Base-by-base conservation (phyloP, 2,329 filamentous ascomycete genomes). In the Fusarium incarnatum region DNA sequence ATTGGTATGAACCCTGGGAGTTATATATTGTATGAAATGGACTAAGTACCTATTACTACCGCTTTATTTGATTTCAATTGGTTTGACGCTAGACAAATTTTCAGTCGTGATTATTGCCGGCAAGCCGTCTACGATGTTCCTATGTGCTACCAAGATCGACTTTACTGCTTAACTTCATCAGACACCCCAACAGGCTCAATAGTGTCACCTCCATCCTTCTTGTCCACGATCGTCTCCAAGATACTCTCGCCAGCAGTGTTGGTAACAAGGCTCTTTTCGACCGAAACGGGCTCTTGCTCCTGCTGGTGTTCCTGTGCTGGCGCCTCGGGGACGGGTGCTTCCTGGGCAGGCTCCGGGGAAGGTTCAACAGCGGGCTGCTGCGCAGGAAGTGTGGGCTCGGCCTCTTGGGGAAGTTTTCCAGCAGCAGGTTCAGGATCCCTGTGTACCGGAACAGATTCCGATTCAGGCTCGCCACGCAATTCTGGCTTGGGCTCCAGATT, bases 221-320 rank as follows among this genome's bases (percentile, higher is more conserved):
- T 78, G 55, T 79, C 72, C 15, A 84, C 66, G 25, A 76, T 76
- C 5, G 81, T 79, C 61, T 81, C 78, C 12, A 83, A 68, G n/a
- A 85, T 76, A 32, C 79, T 79, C 73, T 84, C 83, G 4, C 83
- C 83, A 9, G 82, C 83, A 53, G 76, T 81, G 66, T 84, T 83
- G 13, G 79, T 75, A 25, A 76, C 81, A 20, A 83, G 74, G 1
- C 81, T 80, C 74, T 83, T 80, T 42, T 79, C 73, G 22, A 73
- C 58, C 20, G 56, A 52, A 13, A 47, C 30, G 8, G 50, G 42
- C 22, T 60, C 68, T 45, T 58, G 53, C 20, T 57, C 64, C 32
- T 30, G 41, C 5, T 49, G 20, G 5, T 15, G 28, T 25, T 64
- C 61, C 15, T 70, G 46, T 44, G 41, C 42, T 23, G 50, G 15